Conservation (phyloP, 2,329 filamentous ascomycete species). For the Phialocephala subalpina region DNA sequence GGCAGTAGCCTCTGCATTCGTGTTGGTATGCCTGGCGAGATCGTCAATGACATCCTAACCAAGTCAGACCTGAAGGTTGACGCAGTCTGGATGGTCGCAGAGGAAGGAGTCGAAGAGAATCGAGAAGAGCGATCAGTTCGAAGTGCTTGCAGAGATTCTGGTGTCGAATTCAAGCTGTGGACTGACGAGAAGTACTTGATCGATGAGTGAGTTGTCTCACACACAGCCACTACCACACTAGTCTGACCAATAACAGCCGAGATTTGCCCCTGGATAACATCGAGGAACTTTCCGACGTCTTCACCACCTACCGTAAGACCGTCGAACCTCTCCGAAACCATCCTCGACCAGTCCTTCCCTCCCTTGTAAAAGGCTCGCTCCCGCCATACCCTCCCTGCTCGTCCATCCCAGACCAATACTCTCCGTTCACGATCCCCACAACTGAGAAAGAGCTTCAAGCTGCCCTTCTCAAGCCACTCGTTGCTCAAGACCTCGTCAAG, state of each 20-base stretch:
- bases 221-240: background rate
- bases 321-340: slow-evolving; percentile 74
- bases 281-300: slow-evolving; percentile 74
- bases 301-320: slow-evolving; percentile 77
- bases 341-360: slow-evolving; percentile 64
- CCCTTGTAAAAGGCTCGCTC: slow-evolving; percentile 58
- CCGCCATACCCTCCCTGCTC: slow-evolving; percentile 61
- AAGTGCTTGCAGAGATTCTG: slow-evolving; percentile 58
- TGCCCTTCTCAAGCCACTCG: slow-evolving; percentile 65
- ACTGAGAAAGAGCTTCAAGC: slow-evolving; percentile 60
- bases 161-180: slow-evolving; percentile 70
- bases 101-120: slow-evolving; percentile 75
- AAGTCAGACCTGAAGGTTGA: slow-evolving; percentile 58
- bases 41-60: slow-evolving; percentile 64
- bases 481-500: slow-evolving; percentile 54
- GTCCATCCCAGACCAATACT: slow-evolving; percentile 62
- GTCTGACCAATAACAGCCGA: slow-evolving; percentile 55
- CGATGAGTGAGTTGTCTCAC: slow-evolving; percentile 70
- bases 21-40: slow-evolving; percentile 66
- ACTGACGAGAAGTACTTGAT: slow-evolving; percentile 81
- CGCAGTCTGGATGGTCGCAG: slow-evolving; percentile 77
- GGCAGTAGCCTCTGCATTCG: slow-evolving; percentile 70
- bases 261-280: slow-evolving; percentile 67
- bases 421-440: slow-evolving; percentile 70
- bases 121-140: slow-evolving; percentile 66